Conservation (phyloP, 805 yeast species). For the Kuraishia hungarica region DNA sequence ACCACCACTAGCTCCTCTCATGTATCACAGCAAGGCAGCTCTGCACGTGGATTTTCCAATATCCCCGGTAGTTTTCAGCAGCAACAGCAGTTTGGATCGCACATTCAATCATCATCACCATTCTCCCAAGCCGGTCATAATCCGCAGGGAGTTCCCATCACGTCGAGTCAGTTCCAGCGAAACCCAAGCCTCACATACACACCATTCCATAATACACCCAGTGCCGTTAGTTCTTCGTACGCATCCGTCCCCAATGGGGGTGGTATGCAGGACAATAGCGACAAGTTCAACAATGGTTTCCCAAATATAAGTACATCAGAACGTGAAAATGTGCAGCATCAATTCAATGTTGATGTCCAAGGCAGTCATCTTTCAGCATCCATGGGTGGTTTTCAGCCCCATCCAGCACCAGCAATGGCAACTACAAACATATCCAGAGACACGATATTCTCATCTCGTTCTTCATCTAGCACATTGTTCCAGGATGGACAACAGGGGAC, state of each 20-base stretch:
- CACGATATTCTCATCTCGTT: slow-evolving; percentile 29
- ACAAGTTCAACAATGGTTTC: slow-evolving; percentile 1
- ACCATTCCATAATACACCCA: slow-evolving; percentile 38
- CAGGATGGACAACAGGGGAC: slow-evolving; percentile 21
- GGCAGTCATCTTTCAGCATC: background rate
- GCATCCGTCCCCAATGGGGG: slow-evolving; percentile 19
- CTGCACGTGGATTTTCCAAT: background rate
- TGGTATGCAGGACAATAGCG: background rate
- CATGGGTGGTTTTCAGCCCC: slow-evolving; percentile 19
- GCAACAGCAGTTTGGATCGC: slow-evolving; percentile 7
- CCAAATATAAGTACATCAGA: background rate
- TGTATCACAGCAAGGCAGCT: background rate
- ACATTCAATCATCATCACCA: slow-evolving; percentile 3
- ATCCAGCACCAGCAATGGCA: slow-evolving; percentile 38
- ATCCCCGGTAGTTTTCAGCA: slow-evolving; percentile 2
- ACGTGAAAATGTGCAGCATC: background rate
- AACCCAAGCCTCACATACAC: slow-evolving; percentile 17
- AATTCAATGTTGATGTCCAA: background rate
- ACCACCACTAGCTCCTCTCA: slow-evolving; percentile 5
- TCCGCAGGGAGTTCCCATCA: slow-evolving; percentile 2
- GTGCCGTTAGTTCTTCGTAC: slow-evolving; percentile 37
- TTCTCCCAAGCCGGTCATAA: background rate
- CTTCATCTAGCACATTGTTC: slow-evolving; percentile 22
- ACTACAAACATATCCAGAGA: slow-evolving; percentile 49
- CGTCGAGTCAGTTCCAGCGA: slow-evolving; percentile 19